Base-by-base conservation (phyloP, 768 basidiomycete species). In the Phylloporus rhodoxanthus region DNA sequence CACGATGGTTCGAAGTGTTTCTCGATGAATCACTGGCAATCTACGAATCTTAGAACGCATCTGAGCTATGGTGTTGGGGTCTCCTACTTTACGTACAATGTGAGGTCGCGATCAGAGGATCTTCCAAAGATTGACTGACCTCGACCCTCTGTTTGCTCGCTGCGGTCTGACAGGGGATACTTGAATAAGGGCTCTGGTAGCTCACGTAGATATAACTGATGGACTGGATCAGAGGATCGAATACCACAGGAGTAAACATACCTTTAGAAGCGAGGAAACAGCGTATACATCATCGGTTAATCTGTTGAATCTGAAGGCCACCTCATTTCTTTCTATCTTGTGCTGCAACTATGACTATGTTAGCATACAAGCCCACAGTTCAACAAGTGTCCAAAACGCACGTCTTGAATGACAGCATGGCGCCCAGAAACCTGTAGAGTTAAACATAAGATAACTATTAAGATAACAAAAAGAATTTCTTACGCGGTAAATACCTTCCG, bases 101-200 rank as follows among this genome's bases (percentile, higher is more conserved):
- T 61, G 13, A 51, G 30, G 45, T 44, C 15, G 14, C 15, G 23
- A 5, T 26, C 8, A 38, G 28, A 21, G 11, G 14, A 37, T 1
- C 9, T 13, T 13, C 10, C 26, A 20, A 26, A 25, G 21, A 37
- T 49, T 20, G 19, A 59, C 70, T 32, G 55, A 90, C 91, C 85
- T 65, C 83, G 68, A 56, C 84, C 81, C 55, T 90, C 86, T 1
- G 84, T 82, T 61, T 91, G 82, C 56, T 91, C 86, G 23, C 87
- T 72, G 19, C 93, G 81, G 57, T 96, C 93, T 52, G 83, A 78
- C 15, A 91, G 68, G 9, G 87, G 75, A 60, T 86, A 87, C 61
- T 71, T 84, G 71, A 96, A 95, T 17, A 96, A 74, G 4, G 93
- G 90, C 60, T 96, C 93, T 2, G 92, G 91, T 14, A 96, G 71